Evolutionary conservation across 345 rosid genomes (phyloP).

Genomic region (Acer yangbiense): DNA sequence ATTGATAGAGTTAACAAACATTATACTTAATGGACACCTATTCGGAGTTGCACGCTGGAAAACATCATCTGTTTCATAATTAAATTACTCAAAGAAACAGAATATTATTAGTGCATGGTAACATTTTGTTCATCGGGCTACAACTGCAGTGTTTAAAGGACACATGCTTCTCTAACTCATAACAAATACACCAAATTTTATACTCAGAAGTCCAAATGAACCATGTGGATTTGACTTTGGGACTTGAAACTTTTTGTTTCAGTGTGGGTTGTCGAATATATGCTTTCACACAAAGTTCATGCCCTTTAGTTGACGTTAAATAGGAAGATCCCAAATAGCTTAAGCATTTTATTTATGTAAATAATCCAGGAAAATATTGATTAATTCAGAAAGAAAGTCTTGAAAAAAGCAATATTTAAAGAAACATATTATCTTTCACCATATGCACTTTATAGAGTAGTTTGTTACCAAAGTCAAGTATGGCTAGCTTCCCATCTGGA

Average conservation of each 20-base stretch:
- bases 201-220: background rate
- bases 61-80: background rate
- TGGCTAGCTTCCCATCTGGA: constrained; percentile 94
- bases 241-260: background rate
- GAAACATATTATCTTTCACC: constrained; percentile 14
- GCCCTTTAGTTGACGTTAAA: background rate
- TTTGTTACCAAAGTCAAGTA: constrained; percentile 91
- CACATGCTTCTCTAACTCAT: constrained; percentile 1
- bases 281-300: background rate
- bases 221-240: background rate
- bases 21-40: background rate
- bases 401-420: background rate
- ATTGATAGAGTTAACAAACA: background rate
- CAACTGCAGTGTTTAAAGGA: background rate
- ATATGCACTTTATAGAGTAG: constrained; percentile 15
- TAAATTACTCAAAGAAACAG: background rate
- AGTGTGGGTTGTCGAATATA: background rate
- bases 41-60: background rate
- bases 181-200: background rate
- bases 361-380: background rate
- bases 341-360: background rate
- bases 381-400: background rate
- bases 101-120: background rate
- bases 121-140: constrained; percentile 1
- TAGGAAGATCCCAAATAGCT: background rate